Evolutionary conservation across 2,329 filamentous ascomycete genomes (phyloP).

Genomic region (Stagonosporopsis tanaceti): DNA sequence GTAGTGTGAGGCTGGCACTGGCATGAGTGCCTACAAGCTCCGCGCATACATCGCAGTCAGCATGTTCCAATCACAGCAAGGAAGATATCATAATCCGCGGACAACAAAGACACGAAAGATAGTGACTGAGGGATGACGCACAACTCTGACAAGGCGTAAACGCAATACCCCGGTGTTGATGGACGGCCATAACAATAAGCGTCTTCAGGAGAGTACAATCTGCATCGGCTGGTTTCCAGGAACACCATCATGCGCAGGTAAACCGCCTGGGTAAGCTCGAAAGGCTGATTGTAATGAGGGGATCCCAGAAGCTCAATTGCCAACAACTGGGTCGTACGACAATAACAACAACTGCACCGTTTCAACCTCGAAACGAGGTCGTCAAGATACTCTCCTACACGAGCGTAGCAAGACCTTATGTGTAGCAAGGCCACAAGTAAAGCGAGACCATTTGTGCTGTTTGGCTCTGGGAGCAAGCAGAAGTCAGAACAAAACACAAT

Average conservation of each 20-base stretch:
- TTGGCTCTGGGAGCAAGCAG: background rate
- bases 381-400: background rate
- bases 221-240: background rate
- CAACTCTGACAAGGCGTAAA: background rate
- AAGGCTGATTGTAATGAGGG: background rate
- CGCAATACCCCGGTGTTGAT: background rate
- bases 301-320: no score
- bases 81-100: background rate
- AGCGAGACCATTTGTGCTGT: background rate
- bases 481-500: background rate
- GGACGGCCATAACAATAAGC: background rate
- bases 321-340: background rate
- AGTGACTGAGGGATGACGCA: background rate
- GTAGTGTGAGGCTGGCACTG: background rate
- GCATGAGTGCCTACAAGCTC: background rate
- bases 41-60: background rate
- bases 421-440: background rate
- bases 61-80: background rate
- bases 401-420: background rate
- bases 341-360: background rate
- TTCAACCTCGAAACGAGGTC: background rate
- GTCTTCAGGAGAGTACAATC: background rate
- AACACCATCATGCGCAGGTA: background rate
- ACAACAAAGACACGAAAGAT: background rate
- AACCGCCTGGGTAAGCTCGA: background rate